Percentiles rank a stretch among this genome's conserved stretches.
Evolutionary conservation across 129 eudicot species (phyloP).

Genomic region (Sambucus nigra): DNA sequence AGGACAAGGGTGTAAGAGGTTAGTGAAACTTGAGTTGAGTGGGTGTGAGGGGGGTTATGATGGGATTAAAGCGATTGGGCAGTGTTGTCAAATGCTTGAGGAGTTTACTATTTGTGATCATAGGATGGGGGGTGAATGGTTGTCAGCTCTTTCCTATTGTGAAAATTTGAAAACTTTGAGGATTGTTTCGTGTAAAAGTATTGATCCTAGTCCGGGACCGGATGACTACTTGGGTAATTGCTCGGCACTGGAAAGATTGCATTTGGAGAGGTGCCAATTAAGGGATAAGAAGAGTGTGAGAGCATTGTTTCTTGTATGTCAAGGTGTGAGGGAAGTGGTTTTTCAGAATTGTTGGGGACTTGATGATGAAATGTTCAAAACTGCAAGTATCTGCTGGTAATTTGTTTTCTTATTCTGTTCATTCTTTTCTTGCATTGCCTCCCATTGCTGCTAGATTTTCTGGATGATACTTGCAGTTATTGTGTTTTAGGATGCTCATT

Average conservation of each 20-base stretch:
- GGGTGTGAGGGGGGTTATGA: slow-evolving; percentile 87
- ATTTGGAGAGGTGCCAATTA: slow-evolving; percentile 68
- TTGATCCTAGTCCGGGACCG: slow-evolving; percentile 41
- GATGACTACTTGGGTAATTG: slow-evolving; percentile 64
- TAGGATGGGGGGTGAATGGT: slow-evolving; percentile 78
- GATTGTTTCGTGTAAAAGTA: slow-evolving; percentile 52
- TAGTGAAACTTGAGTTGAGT: slow-evolving; percentile 70
- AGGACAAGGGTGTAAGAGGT: slow-evolving; percentile 83
- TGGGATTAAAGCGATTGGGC: slow-evolving; percentile 77
- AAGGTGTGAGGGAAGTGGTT: slow-evolving; percentile 37
- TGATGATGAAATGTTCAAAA: slow-evolving; percentile 49
- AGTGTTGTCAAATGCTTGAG: slow-evolving; percentile 82
- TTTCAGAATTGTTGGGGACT: slow-evolving; percentile 73
- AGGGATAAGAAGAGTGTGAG: slow-evolving; percentile 45
- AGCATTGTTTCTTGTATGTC: slow-evolving; percentile 66
- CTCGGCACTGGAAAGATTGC: slow-evolving; percentile 44
- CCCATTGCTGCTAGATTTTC: slow-evolving; percentile 2
- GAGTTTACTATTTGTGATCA: slow-evolving; percentile 54
- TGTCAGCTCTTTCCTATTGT: slow-evolving; percentile 60
- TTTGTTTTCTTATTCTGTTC: slow-evolving; percentile 5
- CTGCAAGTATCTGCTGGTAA: slow-evolving; percentile 61
- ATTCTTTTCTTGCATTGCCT: slow-evolving; percentile 2
- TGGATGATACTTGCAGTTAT: not conserved
- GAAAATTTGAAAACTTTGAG: slow-evolving; percentile 61
- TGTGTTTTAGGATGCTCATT: too few species aligned